Evolutionary conservation across 345 rosid species (phyloP).

Genomic region (Euphorbia lathyris): DNA sequence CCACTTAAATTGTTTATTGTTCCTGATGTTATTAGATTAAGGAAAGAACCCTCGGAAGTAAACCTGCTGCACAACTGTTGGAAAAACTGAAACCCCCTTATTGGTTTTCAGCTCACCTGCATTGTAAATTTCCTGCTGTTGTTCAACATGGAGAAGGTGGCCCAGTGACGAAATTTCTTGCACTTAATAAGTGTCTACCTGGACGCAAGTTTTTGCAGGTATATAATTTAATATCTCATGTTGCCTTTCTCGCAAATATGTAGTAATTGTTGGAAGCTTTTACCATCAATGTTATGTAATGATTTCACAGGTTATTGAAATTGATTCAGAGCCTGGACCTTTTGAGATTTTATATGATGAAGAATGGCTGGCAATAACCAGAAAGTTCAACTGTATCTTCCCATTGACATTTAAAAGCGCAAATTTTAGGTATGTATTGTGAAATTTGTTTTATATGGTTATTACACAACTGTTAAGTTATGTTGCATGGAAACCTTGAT

Average conservation of each 20-base stretch:
- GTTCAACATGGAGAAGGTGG: conserved; percentile 78
- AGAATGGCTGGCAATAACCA: conserved; percentile 82
- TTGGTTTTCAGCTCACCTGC: conserved; percentile 97
- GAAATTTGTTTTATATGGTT: background rate
- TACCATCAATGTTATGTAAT: conserved; percentile 12
- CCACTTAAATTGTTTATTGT: conserved; percentile 14
- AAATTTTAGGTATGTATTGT: conserved; percentile 49
- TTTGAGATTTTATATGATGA: conserved; percentile 73
- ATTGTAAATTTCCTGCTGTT: conserved; percentile 84
- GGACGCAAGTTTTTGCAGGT: conserved; percentile 79
- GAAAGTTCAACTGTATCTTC: conserved; percentile 57
- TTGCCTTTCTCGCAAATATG: conserved; percentile 13
- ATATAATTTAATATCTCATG: conserved; percentile 7
- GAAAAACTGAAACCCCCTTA: conserved; percentile 69
- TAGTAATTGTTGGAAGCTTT: conserved; percentile 22
- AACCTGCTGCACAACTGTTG: conserved; percentile 79
- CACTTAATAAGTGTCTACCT: conserved; percentile 84
- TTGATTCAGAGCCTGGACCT: conserved; percentile 80
- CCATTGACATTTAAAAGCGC: conserved; percentile 52
- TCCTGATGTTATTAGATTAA: conserved; percentile 41
- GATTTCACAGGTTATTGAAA: conserved; percentile 57
- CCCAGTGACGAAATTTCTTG: conserved; percentile 77
- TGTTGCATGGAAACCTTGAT: too few species aligned
- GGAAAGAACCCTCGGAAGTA: conserved; percentile 72
- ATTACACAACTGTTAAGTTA: background rate